Evolutionary conservation across 805 yeast genomes (phyloP), one percentile per base, ranked within the genome.

Genomic region (Teunomyces kruisii): DNA sequence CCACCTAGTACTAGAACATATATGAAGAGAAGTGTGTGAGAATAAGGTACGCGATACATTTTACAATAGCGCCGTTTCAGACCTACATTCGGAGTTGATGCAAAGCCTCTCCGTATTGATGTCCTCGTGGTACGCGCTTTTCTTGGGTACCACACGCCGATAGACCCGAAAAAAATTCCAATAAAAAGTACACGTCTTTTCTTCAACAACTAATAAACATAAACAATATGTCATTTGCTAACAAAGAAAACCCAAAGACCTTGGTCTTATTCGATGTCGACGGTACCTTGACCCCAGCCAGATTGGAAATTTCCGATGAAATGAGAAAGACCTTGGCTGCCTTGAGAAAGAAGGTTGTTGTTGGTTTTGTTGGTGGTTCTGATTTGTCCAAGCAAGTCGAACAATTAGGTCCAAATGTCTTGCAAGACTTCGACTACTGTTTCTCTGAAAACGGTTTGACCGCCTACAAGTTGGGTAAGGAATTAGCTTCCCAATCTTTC

Each of bases 341-440:
- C 56, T 81, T 94, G 65, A 86, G 97, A 75, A 77, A 89, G 76
- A 91, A 92, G 77, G 92, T 81, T 58, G 97, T 87, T 43, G 81
- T 94, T 74, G 99, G 99, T 46, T 94, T 90, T 61, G 99, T 94
- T 53, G 99, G 99, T 68, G 99, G 99, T 58, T 84, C 95, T 43
- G 98, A 94, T 68, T 82, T 94, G 61, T 74, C 80, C 66, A 94
- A 94, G 75, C 99, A 94, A 78, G 79, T 83, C 59, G 99, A 94
- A 77, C 99, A 94, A 76, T 83, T 94, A 55, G 99, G 99, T 56
- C 70, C 81, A 42, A 78, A 80, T 52, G 73, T 92, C 38, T 71
- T 91, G 61, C 66, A 79, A 44, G 86, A 87, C 58, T 94, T 94
- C 59, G 99, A 94, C 76, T 94, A 83, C 79, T 86, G 96, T 67